Evolutionary conservation across 2,329 filamentous ascomycete species (phyloP).

Genomic region (Nemania serpens): DNA sequence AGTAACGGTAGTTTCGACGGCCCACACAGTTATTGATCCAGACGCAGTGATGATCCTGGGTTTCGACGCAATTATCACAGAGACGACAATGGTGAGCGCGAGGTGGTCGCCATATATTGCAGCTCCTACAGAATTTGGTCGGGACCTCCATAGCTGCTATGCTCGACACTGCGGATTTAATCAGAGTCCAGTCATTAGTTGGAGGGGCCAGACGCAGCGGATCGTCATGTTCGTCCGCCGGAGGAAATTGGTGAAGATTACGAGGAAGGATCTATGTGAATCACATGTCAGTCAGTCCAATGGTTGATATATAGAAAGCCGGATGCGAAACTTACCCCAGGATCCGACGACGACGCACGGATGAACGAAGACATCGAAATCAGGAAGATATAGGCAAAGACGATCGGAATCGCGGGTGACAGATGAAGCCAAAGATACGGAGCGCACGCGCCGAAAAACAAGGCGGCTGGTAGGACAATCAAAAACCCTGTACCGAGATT

Average conservation of each 20-base stretch:
- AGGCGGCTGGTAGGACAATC: conserved; percentile 74
- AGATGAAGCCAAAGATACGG: conserved; percentile 85
- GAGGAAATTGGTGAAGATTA: conserved; percentile 88
- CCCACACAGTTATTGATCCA: conserved; percentile 99
- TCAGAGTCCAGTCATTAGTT: conserved; percentile 91
- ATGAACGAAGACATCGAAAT: conserved; percentile 92
- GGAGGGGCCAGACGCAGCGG: conserved; percentile 80
- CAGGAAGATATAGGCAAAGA: conserved; percentile 90
- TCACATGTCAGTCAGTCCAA: conserved; percentile 17
- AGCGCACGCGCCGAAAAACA: conserved; percentile 87
- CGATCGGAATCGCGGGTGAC: conserved; percentile 84
- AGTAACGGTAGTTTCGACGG: conserved; percentile 96
- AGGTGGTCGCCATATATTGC: conserved; percentile 95
- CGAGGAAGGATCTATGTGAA: conserved; percentile 79
- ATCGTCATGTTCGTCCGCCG: conserved; percentile 74
- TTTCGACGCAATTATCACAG: conserved; percentile 97
- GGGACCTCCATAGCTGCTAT: conserved; percentile 96
- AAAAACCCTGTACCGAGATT: conserved; percentile 85
- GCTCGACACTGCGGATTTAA: conserved; percentile 74
- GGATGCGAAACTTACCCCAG: conserved; percentile 71
- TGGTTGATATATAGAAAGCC: not conserved
- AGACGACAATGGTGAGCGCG: conserved; percentile 95
- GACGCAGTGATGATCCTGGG: conserved; percentile 96
- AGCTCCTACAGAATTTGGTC: conserved; percentile 97
- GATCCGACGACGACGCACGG: conserved; percentile 89